Evolutionary conservation across 2,329 filamentous ascomycete genomes (phyloP), one percentile per base, ranked within the genome.

Genomic region (Xenoacremonium recifei): DNA sequence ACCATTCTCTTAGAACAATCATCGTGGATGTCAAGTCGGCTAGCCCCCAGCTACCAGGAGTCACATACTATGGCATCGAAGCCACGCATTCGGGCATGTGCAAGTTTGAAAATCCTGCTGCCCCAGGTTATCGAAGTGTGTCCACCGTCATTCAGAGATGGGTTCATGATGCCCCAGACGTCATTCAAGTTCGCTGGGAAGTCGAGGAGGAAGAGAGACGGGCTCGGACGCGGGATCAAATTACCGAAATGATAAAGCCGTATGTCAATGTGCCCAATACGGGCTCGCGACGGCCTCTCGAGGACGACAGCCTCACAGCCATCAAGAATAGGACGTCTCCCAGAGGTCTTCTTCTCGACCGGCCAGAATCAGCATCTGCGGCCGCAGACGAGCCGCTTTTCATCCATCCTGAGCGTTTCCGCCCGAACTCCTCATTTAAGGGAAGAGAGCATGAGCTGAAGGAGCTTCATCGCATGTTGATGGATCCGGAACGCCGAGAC

Each of bases 11-110:
- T 23, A 74, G 67, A 55, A 57, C 75, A 39, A 67, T 87, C 45
- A 76, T 91, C 27, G 87, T 91, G 3, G 84, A 89, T 44, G 73
- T 85, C 40, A 71, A 70, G 35, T 89, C 85, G 1, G 87, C 87
- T 2, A 78, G 82, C 15, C 87, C 86, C 0, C 77, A 80, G 40
- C 68, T 87, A 12, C 81, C 83, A 5, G 84, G 84, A 21, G 84
- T 87, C 0, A 82, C 79, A 31, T 84, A 85, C 50, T 87, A 84
- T 62, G 84, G 84, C n/a, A 86, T 89, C 44, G 84, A 88, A 51
- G 82, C 82, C 6, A 80, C 78, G n/a, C 84, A 88, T 57, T 80
- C 79, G 2, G 71, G 74, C 32, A 87, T 89, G 80, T 86, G 82
- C 69, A 88, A 87, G 57, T 89, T 87, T 45, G 74, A 80, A 17